Evolutionary conservation across 1,284 basidiomycete species (phyloP).

Genomic region (Tilletia caries): DNA sequence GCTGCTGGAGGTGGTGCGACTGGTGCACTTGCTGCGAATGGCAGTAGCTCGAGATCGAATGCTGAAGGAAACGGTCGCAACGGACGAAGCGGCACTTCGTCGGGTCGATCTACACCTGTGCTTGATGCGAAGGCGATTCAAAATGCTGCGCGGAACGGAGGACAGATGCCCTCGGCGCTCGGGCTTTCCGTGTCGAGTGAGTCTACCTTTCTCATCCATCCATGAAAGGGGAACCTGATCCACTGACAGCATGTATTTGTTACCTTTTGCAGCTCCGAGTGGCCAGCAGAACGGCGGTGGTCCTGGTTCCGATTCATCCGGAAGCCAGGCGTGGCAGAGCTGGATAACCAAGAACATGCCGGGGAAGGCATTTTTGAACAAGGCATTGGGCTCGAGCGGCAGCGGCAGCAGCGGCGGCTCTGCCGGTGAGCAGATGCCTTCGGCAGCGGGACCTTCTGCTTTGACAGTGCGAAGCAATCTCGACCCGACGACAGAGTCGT

Average conservation of each 20-base stretch:
- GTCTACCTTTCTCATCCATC: background rate
- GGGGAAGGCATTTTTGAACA: background rate
- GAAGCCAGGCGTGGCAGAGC: background rate
- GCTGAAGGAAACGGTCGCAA: background rate
- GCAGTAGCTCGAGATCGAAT: background rate
- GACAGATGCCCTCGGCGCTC: background rate
- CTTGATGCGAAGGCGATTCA: slow-evolving; percentile 5
- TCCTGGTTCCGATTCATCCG: slow-evolving; percentile 1
- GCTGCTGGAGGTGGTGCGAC: background rate
- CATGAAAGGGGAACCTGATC: background rate
- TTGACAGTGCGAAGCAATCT: too few relatives aligned
- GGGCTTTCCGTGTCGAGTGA: background rate
- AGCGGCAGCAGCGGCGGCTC: too few relatives aligned
- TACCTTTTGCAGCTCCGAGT: background rate
- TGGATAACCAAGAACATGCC: background rate
- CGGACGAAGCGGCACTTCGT: background rate
- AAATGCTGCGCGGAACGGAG: slow-evolving; percentile 1
- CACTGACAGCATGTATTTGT: background rate
- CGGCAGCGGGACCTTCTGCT: too few relatives aligned
- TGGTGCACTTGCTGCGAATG: background rate
- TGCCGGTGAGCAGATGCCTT: too few relatives aligned
- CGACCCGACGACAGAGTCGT: too few relatives aligned
- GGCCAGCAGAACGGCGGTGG: background rate
- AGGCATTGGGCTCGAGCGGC: too few relatives aligned
- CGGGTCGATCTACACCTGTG: background rate